phyloP scores from a whole-genome alignment of 495 filamentous ascomycete species.

The Polyplosphaeria fusca region DNA sequence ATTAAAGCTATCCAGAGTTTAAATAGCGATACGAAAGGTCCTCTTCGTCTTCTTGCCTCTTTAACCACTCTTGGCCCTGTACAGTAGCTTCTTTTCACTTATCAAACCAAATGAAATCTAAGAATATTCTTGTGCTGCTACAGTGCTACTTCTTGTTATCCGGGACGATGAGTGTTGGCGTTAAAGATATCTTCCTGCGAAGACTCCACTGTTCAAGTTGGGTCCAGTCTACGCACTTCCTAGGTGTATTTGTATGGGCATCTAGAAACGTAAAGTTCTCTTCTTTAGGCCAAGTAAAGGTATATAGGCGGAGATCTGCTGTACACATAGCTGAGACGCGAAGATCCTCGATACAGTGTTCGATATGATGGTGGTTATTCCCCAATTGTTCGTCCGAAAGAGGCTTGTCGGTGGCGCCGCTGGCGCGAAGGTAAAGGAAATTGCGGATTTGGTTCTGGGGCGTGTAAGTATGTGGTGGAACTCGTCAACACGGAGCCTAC shows the following conservation, averaged over 20 bases:
- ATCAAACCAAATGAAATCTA: no score
- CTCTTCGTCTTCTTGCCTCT: no score
- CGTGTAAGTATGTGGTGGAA: no score
- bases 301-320: not conserved
- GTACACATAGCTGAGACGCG: not conserved
- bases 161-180: not conserved
- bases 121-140: no score
- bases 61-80: no score
- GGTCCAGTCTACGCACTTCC: not conserved
- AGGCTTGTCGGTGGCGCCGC: not conserved
- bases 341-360: not conserved
- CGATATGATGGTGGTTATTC: not conserved
- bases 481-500: not conserved
- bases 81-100: no score
- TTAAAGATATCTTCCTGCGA: not conserved
- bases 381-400: not conserved
- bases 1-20: no score
- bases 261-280: conserved; percentile 1
- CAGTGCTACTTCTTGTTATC: not conserved
- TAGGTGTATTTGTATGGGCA: not conserved
- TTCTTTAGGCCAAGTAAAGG: not conserved
- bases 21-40: no score
- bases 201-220: not conserved
- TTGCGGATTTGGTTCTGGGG: not conserved
- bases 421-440: not conserved